Evolutionary conservation across 305 asterid genomes (phyloP).

Genomic region (Lippia alba): DNA sequence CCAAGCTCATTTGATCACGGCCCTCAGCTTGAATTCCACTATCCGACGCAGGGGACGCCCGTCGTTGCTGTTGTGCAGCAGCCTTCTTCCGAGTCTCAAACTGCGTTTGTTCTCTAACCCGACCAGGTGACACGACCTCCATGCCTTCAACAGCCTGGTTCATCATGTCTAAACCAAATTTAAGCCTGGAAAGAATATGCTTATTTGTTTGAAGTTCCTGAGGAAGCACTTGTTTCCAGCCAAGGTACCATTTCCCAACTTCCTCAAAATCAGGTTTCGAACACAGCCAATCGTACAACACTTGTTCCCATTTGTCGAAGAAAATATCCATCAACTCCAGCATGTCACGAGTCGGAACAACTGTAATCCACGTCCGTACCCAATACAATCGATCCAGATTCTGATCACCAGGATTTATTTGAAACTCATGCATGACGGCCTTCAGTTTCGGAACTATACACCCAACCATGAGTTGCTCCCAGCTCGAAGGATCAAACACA

Average conservation of each 20-base stretch:
- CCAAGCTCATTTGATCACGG: constrained; percentile 68
- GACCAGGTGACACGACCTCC: constrained; percentile 86
- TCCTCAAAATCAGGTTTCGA: constrained; percentile 55
- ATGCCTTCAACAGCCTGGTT: constrained; percentile 89
- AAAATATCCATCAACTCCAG: constrained; percentile 42
- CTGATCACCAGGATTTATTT: constrained; percentile 82
- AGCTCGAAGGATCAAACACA: constrained; percentile 84
- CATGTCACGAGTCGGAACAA: constrained; percentile 66
- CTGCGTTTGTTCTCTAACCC: constrained; percentile 79
- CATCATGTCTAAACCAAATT: constrained; percentile 83
- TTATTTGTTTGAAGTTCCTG: constrained; percentile 80
- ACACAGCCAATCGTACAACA: constrained; percentile 56
- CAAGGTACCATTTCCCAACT: constrained; percentile 53
- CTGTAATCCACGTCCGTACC: constrained; percentile 31
- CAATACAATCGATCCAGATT: constrained; percentile 61
- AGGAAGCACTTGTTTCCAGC: constrained; percentile 58
- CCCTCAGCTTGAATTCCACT: constrained; percentile 59
- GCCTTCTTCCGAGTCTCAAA: constrained; percentile 84
- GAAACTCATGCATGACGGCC: constrained; percentile 80
- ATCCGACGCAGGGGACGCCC: constrained; percentile 45
- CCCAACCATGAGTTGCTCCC: constrained; percentile 91
- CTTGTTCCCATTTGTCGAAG: constrained; percentile 76
- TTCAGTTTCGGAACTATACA: constrained; percentile 77
- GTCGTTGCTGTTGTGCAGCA: constrained; percentile 65
- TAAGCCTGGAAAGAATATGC: constrained; percentile 51